A percentile compares a stretch with the other conserved stretches of the same genome.
phyloP scores from a whole-genome alignment of 768 basidiomycete species.

The Boletus fagicola region DNA sequence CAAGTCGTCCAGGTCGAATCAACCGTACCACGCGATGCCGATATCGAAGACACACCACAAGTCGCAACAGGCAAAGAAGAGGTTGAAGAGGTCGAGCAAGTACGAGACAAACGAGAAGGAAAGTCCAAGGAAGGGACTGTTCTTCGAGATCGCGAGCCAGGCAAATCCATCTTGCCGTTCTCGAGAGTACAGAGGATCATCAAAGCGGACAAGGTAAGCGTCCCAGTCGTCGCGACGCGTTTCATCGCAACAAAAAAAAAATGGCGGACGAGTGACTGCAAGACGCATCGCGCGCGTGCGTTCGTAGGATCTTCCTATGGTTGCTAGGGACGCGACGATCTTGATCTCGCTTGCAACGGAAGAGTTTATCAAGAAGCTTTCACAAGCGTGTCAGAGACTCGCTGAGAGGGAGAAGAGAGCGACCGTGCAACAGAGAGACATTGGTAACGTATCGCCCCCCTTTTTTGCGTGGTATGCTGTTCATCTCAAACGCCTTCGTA shows the following conservation, averaged over 20 bases:
- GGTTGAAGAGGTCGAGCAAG: constrained; percentile 7
- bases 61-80: background rate
- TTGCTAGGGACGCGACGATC: constrained; percentile 76
- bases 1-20: constrained; percentile 3
- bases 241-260: background rate
- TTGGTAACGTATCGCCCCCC: constrained; percentile 49
- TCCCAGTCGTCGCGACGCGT: constrained; percentile 3
- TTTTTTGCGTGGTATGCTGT: background rate
- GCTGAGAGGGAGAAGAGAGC: constrained; percentile 70
- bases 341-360: constrained; percentile 83
- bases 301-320: constrained; percentile 69
- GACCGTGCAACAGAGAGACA: constrained; percentile 75
- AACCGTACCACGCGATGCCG: constrained; percentile 4
- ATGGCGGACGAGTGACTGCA: constrained; percentile 1
- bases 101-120: constrained; percentile 13
- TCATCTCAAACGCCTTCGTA: constrained; percentile 27
- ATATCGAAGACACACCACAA: constrained; percentile 12
- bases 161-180: constrained; percentile 74
- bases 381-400: constrained; percentile 65
- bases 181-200: constrained; percentile 80
- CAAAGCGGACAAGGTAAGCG: constrained; percentile 75
- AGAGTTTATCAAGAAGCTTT: constrained; percentile 78
- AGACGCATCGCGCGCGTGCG: background rate
- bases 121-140: constrained; percentile 18
- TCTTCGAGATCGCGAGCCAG: constrained; percentile 41